Base-by-base conservation (phyloP, 306 rosid species). In the Fragaria vesca region DNA sequence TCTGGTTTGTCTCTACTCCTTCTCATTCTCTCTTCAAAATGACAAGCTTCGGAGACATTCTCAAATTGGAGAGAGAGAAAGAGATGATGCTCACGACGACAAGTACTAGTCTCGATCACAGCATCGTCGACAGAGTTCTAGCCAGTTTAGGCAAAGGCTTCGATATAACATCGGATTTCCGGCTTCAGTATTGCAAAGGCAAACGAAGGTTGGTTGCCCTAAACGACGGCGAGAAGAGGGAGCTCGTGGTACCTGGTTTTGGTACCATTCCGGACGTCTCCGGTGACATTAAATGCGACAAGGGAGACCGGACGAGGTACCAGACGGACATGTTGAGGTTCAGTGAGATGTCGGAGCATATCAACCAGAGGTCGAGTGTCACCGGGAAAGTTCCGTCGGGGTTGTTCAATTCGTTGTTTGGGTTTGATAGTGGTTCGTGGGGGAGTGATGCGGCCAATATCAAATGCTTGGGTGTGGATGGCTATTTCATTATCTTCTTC, bases 351-450 rank as follows among this genome's bases (percentile, higher is more conserved):
- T 87, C 99, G 17, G 97, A 92, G 65, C 61, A 80, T 13, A 88
- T 91, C 81, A 95, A 95, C 76, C 91, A 72, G 48, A 84, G 80
- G 40, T 79, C 83, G 17, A 78, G 93, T 16, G 71, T 89, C 8
- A 83, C 87, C 0, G 97, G 99, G 69, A 95, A 91, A 81, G 87
- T 92, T 1, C 99, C 99, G 28, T 84, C 93, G 2, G 99, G 99
- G 34, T 0, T 28, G 6, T 95, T 95, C 72, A 95, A 95, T 52
- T 38, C 89, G 6, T 30, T 88, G 87, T 93, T 95, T 71, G 96
- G 91, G 1, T 95, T 95, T 73, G 78, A 89, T 2, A 88, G 87
- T 32, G 78, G 89, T 51, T 81, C 88, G 3, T 95, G 99, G 99
- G 93, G 87, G 6, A 78, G 0, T 13, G 97, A 92, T 63, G 99